phyloP scores from a whole-genome alignment of 2,329 filamentous ascomycete species.

The Ophiosphaerella herpotricha region DNA sequence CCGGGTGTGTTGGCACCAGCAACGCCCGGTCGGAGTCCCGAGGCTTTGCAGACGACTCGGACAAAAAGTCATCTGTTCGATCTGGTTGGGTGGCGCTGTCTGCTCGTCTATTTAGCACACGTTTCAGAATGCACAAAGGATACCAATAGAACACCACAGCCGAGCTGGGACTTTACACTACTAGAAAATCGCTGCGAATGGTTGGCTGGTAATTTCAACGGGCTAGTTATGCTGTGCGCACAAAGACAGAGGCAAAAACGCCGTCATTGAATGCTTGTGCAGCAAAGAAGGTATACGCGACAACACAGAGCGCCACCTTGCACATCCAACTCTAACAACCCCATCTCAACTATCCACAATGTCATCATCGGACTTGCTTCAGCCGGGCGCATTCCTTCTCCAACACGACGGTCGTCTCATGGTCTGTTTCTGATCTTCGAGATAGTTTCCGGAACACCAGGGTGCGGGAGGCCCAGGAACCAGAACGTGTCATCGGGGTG shows the following conservation, averaged over 20 bases:
- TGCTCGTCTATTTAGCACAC: background rate
- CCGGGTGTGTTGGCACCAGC: conserved; percentile 18
- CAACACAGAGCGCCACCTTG: background rate
- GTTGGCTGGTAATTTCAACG: background rate
- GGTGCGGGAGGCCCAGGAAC: background rate
- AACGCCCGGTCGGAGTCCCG: conserved; percentile 4
- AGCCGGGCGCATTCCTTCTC: background rate
- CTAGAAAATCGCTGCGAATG: background rate
- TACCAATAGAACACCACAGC: conserved; percentile 1
- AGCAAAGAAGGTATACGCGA: background rate
- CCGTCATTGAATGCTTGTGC: background rate
- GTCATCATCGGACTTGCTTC: background rate
- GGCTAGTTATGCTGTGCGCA: background rate
- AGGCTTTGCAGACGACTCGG: background rate
- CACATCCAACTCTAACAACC: background rate
- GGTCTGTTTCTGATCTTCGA: conserved; percentile 5
- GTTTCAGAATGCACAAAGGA: conserved; percentile 8
- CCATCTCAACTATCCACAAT: background rate
- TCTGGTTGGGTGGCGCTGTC: conserved; percentile 3
- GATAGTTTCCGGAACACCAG: conserved; percentile 1
- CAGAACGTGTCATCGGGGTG: background rate
- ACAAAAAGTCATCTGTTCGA: background rate
- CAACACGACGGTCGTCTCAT: conserved; percentile 5
- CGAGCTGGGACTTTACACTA: background rate
- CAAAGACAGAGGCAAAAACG: background rate